These are phyloP conservation scores for Penicillium cataractarum DNA, from an alignment of 495 filamentous ascomycete species.

Conservation along the genomic window DNA sequence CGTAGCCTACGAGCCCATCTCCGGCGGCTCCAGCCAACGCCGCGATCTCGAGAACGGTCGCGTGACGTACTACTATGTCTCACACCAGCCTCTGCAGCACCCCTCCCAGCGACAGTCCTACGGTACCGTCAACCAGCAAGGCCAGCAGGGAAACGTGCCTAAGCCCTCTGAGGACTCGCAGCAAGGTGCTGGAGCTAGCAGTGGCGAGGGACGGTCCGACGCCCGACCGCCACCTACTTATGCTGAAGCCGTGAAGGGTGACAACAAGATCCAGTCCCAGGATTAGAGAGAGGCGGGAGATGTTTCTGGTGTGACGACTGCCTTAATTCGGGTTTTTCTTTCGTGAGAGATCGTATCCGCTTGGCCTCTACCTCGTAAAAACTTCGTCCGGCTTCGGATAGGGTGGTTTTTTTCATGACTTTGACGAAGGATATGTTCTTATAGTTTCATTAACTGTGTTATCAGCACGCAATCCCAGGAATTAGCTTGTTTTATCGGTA, in stretches of 20 bases:
- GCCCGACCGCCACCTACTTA: conserved; percentile 69
- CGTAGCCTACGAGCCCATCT: conserved; percentile 64
- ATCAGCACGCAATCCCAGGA: background rate
- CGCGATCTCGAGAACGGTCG: conserved; percentile 51
- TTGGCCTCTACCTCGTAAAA: conserved; percentile 1
- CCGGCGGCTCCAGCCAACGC: conserved; percentile 53
- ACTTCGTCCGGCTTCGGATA: background rate
- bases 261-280: conserved; percentile 81
- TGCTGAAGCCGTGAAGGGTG: conserved; percentile 82
- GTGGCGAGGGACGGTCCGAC: conserved; percentile 36
- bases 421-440: conserved; percentile 23
- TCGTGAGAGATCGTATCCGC: background rate
- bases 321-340: background rate
- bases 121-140: conserved; percentile 38
- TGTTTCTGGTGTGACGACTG: background rate
- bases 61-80: conserved; percentile 74
- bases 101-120: conserved; percentile 43
- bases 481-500: background rate
- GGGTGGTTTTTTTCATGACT: conserved; percentile 17
- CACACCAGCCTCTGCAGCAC: conserved; percentile 46
- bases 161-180: conserved; percentile 29
- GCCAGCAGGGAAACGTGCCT: conserved; percentile 27
- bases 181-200: conserved; percentile 35
- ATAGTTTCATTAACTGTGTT: conserved; percentile 11
- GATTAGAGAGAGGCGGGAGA: conserved; percentile 48